phyloP scores from a whole-genome alignment of 352 stramenopile genomes.

The Phytophthora syringae region DNA sequence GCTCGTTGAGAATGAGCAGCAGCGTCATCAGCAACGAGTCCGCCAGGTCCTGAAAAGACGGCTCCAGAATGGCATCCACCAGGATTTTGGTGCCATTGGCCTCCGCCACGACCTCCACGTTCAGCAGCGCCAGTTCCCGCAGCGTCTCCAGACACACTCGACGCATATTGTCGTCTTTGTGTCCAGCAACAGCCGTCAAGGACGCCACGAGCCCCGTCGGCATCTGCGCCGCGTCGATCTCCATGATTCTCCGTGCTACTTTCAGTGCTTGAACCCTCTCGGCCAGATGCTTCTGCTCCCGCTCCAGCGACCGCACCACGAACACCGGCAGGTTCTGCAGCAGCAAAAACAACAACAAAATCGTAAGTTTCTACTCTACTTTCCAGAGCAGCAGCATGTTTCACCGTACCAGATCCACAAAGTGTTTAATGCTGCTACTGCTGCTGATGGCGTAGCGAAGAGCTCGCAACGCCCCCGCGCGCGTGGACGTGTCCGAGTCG shows the following conservation, averaged over 20 bases:
- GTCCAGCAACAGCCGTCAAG: slow-evolving; percentile 82
- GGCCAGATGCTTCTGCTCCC: slow-evolving; percentile 86
- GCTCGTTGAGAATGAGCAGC: slow-evolving; percentile 86
- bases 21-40: slow-evolving; percentile 88
- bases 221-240: slow-evolving; percentile 88
- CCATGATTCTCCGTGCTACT: slow-evolving; percentile 82
- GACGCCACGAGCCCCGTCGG: slow-evolving; percentile 83
- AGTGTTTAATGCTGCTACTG: slow-evolving; percentile 68
- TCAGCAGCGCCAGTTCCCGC: slow-evolving; percentile 79
- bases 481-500: slow-evolving; percentile 82
- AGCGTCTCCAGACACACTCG: slow-evolving; percentile 88
- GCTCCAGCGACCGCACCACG: slow-evolving; percentile 82
- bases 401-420: slow-evolving; percentile 50
- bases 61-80: slow-evolving; percentile 88
- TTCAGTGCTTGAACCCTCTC: slow-evolving; percentile 90
- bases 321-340: slow-evolving; percentile 73
- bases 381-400: background rate
- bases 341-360: background rate
- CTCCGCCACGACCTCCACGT: slow-evolving; percentile 84
- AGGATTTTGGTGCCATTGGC: slow-evolving; percentile 86
- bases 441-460: slow-evolving; percentile 88
- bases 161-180: slow-evolving; percentile 91
- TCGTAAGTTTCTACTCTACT: too few species aligned
- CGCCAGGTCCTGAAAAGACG: slow-evolving; percentile 85
- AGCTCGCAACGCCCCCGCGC: slow-evolving; percentile 76